phyloP scores from a whole-genome alignment of 768 basidiomycete species.

The Neoboletus magnificus region DNA sequence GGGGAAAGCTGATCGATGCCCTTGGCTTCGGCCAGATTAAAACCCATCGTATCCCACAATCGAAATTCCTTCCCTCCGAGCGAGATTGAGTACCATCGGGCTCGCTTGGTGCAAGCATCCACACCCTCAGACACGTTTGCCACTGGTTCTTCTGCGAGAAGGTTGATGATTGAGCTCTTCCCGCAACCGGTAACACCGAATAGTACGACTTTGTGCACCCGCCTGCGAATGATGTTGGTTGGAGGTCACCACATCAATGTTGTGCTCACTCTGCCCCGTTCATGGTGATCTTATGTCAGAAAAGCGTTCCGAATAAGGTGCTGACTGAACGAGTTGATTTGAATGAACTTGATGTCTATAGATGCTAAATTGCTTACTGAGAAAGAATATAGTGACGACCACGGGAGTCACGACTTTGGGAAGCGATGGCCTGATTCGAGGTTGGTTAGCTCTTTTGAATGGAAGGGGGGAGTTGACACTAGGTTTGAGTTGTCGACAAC shows the following conservation, averaged over 20 bases:
- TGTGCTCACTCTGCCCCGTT: conserved; percentile 14
- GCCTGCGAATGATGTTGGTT: conserved; percentile 13
- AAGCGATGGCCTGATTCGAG: background rate
- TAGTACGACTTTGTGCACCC: conserved; percentile 22
- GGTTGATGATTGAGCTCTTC: conserved; percentile 31
- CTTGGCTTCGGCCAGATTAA: conserved; percentile 24
- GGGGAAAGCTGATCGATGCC: conserved; percentile 15
- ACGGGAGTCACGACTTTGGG: background rate
- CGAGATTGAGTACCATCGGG: conserved; percentile 19
- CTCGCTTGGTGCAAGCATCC: conserved; percentile 34
- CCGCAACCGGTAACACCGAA: conserved; percentile 31
- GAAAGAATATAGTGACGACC: background rate
- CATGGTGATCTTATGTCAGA: conserved; percentile 4
- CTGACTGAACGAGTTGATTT: background rate
- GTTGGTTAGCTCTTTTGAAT: background rate
- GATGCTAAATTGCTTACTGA: conserved; percentile 8
- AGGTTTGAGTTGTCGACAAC: background rate
- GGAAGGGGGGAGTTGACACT: background rate
- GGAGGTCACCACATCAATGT: background rate
- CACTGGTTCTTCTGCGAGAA: conserved; percentile 22
- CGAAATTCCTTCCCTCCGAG: conserved; percentile 21
- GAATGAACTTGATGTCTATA: background rate
- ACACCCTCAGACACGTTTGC: conserved; percentile 31
- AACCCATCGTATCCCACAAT: conserved; percentile 35
- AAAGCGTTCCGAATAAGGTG: background rate